Base-by-base conservation (phyloP, 2,329 filamentous ascomycete species). In the Botrytis deweyae region DNA sequence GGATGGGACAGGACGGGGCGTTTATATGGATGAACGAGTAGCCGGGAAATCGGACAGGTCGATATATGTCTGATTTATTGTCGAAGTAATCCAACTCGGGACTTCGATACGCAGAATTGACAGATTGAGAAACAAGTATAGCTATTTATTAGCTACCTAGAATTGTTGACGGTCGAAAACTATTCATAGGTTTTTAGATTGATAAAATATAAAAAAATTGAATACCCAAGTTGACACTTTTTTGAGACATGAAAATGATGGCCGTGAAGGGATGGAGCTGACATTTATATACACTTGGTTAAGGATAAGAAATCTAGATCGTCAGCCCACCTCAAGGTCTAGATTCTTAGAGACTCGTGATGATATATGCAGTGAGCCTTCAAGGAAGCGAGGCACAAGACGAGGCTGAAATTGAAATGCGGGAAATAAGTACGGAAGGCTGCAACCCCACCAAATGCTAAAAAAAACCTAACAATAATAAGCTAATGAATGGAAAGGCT, bases 321-420 rank as follows among this genome's bases (percentile, higher is more conserved):
- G n/a, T 69, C 66, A 69, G 66, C 66, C 66, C 52, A 69, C 52
- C 40, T 69, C 18, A 42, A 69, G 66, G 66, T 69, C 66, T 69
- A 69, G 66, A 69, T 69, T 69, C 49, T 40, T 22, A 58, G 38
- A 68, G 66, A 69, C 66, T 64, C 62, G 29, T 18, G 49, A 42
- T 64, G 5, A 29, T 58, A 42, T 69, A 58, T 69, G 66, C 66
- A 58, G 49, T 69, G 38, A 58, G 38, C 66, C 66, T 55, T 68
- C 10, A 49, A 68, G 65, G 65, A 65, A 46, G 63, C 40, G 42
- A 65, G 33, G 49, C 25, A 16, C 29, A 44, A 69, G 52, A 18
- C 16, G 36, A 58, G 65, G 49, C 49, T 14, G 49, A n/a, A 55
- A 25, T 49, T 29, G 46, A 55, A 55, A 42, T 33, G 25, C 20